Evolutionary conservation across 257 asterid species (phyloP), one percentile per base, ranked within the genome.

Genomic region (Penstemon newberryi): DNA sequence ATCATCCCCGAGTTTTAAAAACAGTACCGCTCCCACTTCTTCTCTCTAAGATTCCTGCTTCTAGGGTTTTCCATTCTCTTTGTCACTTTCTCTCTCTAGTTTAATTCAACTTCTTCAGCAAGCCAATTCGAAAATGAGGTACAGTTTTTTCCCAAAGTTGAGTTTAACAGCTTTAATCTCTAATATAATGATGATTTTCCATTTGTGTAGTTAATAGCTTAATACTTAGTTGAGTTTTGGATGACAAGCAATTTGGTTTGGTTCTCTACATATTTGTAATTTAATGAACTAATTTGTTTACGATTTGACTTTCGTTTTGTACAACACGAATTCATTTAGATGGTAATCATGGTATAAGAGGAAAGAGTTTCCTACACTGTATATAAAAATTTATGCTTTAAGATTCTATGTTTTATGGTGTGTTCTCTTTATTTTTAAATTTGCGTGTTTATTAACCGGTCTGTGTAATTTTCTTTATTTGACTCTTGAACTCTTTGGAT

Each of bases 121-220:
- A 19, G 59, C 38, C 36, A 55, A 40, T 63, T 65, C 73, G 42
- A 77, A 82, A 49, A 87, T 87, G 95, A 87, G 95, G 95, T 85
- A 73, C 46, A 38, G 37, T 54, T 67, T 45, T 51, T 39, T 46
- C n/a, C 59, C 40, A 3, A 8, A 8, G 13, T 8, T 12, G 39
- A 5, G 13, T 6, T 59, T 12, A 5, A 1, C 4, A 25, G 6
- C 8, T 61, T 10, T 60, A 8, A 56, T 72, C 36, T 33, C 15
- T 25, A 3, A 42, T 1, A 3, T 71, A 18, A 47, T 52, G 33
- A 61, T 49, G 49, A 41, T 52, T 68, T 4, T n/a, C 5, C 51
- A 3, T 3, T 60, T 8, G 56, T 25, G 13, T 13, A 47, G 15
- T 55, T 1, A 12, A 1, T 44, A 8, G 41, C 53, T 56, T 46